A percentile compares a stretch with the other conserved stretches of the same genome.
phyloP scores from a whole-genome alignment of 257 asterid species.

The Dorcoceras hygrometricum region DNA sequence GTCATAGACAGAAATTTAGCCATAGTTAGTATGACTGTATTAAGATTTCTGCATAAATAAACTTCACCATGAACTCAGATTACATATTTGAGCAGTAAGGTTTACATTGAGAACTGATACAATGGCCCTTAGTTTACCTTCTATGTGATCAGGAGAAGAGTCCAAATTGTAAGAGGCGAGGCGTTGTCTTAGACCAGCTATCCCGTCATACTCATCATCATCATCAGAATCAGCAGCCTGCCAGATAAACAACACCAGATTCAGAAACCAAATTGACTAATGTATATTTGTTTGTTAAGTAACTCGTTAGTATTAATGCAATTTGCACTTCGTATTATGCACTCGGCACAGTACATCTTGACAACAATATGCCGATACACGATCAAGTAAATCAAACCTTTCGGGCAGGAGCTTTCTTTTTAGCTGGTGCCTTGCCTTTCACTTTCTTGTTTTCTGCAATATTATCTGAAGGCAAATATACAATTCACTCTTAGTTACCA shows the following conservation, averaged over 20 bases:
- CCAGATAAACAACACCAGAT: constrained; percentile 19
- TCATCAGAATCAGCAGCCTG: constrained; percentile 49
- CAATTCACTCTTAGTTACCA: not conserved
- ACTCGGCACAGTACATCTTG: not conserved
- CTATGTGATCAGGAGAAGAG: constrained; percentile 73
- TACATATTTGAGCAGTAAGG: too few species aligned
- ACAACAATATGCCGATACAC: not conserved
- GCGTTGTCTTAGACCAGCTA: constrained; percentile 64
- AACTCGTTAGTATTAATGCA: not conserved
- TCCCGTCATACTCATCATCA: constrained; percentile 59
- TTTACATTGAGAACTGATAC: not conserved
- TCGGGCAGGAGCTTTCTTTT: constrained; percentile 75
- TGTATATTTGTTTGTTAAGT: not conserved
- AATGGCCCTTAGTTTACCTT: constrained; percentile 38
- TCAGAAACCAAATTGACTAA: not conserved
- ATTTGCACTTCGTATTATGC: not conserved
- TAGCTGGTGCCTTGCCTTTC: constrained; percentile 50
- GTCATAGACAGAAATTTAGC: too few species aligned
- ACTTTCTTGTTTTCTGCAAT: constrained; percentile 52
- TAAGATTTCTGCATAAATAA: not conserved
- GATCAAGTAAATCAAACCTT: constrained; percentile 42
- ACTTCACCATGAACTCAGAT: not conserved
- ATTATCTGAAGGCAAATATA: constrained; percentile 31
- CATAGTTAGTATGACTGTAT: not conserved
- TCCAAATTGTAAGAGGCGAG: constrained; percentile 85